Conservation (phyloP, 208 protist species). For the Trypanosoma avium region DNA sequence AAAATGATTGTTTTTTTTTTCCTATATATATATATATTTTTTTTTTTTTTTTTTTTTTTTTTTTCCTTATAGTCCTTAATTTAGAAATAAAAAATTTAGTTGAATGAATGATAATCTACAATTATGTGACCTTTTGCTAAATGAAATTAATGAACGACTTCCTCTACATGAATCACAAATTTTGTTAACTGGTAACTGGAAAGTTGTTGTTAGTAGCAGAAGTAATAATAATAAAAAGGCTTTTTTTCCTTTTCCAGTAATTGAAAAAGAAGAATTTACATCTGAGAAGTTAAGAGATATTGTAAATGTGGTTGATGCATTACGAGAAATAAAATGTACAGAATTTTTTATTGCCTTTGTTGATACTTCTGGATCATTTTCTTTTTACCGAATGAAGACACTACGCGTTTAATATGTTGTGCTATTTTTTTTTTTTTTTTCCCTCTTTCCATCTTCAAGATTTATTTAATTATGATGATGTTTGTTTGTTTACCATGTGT, state of each 20-base stretch:
- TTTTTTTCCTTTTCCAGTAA: constrained; percentile 41
- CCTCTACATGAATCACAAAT: constrained; percentile 37
- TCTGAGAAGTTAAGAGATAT: constrained; percentile 13
- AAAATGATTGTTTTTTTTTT: background rate
- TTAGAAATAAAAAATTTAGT: background rate
- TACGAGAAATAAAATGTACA: constrained; percentile 3
- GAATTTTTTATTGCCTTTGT: constrained; percentile 52
- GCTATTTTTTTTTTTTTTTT: background rate
- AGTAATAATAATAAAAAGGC: constrained; percentile 16
- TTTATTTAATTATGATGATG: background rate
- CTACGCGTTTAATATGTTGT: constrained; percentile 15
- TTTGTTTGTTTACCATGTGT: no score
- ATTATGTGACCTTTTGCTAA: constrained; percentile 16
- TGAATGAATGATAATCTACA: constrained; percentile 20
- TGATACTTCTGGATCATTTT: constrained; percentile 47
- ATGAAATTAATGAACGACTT: constrained; percentile 43
- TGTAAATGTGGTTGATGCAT: background rate
- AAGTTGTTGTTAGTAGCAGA: constrained; percentile 21
- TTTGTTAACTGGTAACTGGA: background rate
- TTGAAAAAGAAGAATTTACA: constrained; percentile 21
- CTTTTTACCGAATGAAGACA: constrained; percentile 45
- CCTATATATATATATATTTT: background rate
- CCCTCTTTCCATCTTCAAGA: background rate
- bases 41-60: background rate
- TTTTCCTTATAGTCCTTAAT: background rate